Evolutionary conservation across 495 filamentous ascomycete species (phyloP), one percentile per base, ranked within the genome.

Genomic region (Tuber brumale): DNA sequence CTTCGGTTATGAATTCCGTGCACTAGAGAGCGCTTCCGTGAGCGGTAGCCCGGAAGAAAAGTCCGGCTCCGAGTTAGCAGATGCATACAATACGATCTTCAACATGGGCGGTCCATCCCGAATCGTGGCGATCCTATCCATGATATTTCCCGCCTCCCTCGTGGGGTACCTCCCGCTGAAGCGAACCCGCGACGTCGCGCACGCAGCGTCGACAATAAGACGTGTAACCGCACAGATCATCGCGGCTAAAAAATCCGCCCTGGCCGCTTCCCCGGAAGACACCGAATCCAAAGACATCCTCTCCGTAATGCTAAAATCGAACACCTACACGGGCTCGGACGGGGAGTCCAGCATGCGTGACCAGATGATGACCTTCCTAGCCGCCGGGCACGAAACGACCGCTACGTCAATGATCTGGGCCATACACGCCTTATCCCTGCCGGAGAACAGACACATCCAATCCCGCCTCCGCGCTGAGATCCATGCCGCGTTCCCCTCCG

Each of bases 301-400:
- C 18, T 42, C 35, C 9, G 90, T 95, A 0, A 94, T 95, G 37
- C 83, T 97, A 37, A 87, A 91, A 75, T 92, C 89, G 37, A 92
- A 91, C 69, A 89, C 88, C 39, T 97, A 97, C 83, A 66, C 76
- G 2, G 74, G 75, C 5, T 27, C 73, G 10, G 74, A 70, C n/a
- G 88, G 86, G 45, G 92, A 95, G 72, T 91, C 94, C 45, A 91
- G 92, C 73, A 90, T 97, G 35, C 87, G 93, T 61, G 93, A 97
- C 82, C 95, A 98, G 82, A 88, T 95, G 83, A 97, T 97, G 94
- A 97, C 94, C 5, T 97, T 98, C 86, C 90, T 97, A 3, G 95
- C 76, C 75, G 37, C 95, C 0, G 95, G 95, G 35, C 94, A 97
- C 83, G 95, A 97, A 86, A 83, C 83, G 1, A 83, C 89, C 0